These are phyloP conservation scores for Begonia masoniana DNA, from an alignment of 306 rosid species.

Conservation along the genomic window DNA sequence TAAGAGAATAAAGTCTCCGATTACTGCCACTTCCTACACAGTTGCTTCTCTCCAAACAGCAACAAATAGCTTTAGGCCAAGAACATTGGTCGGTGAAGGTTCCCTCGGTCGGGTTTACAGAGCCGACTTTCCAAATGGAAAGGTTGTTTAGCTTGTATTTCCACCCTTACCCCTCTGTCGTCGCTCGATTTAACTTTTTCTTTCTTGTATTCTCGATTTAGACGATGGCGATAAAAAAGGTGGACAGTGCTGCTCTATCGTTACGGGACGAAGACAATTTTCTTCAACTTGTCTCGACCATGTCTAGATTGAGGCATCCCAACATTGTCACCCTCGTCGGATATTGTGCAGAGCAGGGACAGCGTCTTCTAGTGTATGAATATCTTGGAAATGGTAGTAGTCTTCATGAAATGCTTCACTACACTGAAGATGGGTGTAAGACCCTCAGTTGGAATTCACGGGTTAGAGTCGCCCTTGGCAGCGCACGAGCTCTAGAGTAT, in stretches of 20 bases:
- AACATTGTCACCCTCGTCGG: conserved; percentile 83
- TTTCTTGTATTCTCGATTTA: conserved; percentile 13
- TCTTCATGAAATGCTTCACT: conserved; percentile 87
- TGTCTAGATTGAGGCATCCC: conserved; percentile 88
- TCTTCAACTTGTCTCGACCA: conserved; percentile 82
- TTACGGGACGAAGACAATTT: conserved; percentile 92
- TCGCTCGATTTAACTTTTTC: too few species aligned
- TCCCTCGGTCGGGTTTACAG: conserved; percentile 94
- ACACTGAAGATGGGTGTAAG: conserved; percentile 63
- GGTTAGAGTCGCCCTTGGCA: conserved; percentile 93
- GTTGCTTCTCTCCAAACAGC: conserved; percentile 89
- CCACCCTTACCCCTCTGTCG: background rate
- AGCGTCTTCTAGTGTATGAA: conserved; percentile 88
- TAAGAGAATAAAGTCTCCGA: conserved; percentile 75
- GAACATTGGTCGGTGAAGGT: conserved; percentile 91
- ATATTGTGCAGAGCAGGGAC: conserved; percentile 87
- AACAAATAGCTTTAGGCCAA: conserved; percentile 95
- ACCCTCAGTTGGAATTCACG: conserved; percentile 90
- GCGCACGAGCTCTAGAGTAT: conserved; percentile 96
- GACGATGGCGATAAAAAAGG: conserved; percentile 89
- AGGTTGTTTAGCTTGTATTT: conserved; percentile 30
- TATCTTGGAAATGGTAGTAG: conserved; percentile 66
- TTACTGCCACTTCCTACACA: conserved; percentile 79
- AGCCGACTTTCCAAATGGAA: conserved; percentile 87
- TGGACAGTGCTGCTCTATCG: conserved; percentile 91